A percentile compares a stretch with the other conserved stretches of the same genome.
Evolutionary conservation across 2,329 filamentous ascomycete species (phyloP).

Genomic region (Talaromyces atroroseus): DNA sequence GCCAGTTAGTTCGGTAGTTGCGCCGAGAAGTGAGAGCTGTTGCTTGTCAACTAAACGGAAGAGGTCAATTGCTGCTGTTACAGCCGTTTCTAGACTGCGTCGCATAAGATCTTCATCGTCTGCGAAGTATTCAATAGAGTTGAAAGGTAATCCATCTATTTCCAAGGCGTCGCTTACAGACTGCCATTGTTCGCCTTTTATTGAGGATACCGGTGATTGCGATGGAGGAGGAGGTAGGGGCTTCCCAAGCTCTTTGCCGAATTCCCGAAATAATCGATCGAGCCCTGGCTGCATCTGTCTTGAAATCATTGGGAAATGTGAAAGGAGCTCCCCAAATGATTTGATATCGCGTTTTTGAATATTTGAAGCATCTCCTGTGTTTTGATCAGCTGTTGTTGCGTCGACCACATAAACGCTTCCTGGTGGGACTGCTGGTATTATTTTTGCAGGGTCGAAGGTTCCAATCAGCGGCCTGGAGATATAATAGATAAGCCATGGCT

Average conservation of each 20-base stretch:
- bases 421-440: conserved; percentile 59
- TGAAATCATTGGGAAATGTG: conserved; percentile 90
- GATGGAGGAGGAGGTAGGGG: conserved; percentile 69
- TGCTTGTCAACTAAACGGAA: conserved; percentile 96
- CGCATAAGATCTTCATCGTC: conserved; percentile 91
- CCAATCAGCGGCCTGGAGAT: conserved; percentile 86
- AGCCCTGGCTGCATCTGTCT: conserved; percentile 91
- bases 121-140: conserved; percentile 67
- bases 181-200: conserved; percentile 49
- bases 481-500: conserved; percentile 95
- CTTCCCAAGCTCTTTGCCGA: conserved; percentile 77
- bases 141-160: conserved; percentile 42
- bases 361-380: conserved; percentile 30
- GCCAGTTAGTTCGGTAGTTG: conserved; percentile 88
- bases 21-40: conserved; percentile 82
- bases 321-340: conserved; percentile 82
- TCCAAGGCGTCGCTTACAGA: conserved; percentile 17
- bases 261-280: conserved; percentile 84
- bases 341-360: conserved; percentile 80
- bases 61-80: conserved; percentile 88
- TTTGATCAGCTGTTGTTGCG: conserved; percentile 19
- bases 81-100: conserved; percentile 80
- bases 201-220: conserved; percentile 45
- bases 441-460: conserved; percentile 68
- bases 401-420: conserved; percentile 31